Evolutionary conservation across 164 flowering plant species (phyloP).

Genomic region (Vitis cinerea): DNA sequence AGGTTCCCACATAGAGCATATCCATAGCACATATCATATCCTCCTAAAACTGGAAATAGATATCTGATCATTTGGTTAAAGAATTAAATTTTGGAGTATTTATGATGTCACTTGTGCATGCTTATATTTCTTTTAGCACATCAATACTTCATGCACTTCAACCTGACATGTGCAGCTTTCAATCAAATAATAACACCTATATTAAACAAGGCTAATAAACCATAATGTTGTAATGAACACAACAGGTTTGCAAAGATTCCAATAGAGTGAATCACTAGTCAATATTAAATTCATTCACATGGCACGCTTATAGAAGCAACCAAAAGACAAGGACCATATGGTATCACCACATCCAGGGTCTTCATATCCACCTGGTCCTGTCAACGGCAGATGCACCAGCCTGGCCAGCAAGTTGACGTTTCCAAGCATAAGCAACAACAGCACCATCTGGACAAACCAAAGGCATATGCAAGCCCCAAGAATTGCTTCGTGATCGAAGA

Average conservation of each 20-base stretch:
- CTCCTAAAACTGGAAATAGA: not conserved
- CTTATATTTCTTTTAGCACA: too few relatives aligned
- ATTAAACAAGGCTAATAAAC: too few relatives aligned
- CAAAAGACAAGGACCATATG: not conserved
- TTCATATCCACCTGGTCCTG: conserved; percentile 67
- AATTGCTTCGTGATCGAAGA: conserved; percentile 71
- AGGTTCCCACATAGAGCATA: not conserved
- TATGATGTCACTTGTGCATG: too few relatives aligned
- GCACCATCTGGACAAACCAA: conserved; percentile 98
- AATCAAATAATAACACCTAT: too few relatives aligned
- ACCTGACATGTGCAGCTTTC: too few relatives aligned
- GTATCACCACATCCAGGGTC: not conserved
- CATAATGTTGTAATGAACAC: not conserved
- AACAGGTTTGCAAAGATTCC: not conserved
- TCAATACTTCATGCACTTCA: too few relatives aligned
- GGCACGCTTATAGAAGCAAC: not conserved
- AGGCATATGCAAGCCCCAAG: conserved; percentile 99
- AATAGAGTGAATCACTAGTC: not conserved
- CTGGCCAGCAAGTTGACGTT: conserved; percentile 99
- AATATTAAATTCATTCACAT: not conserved
- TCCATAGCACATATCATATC: not conserved
- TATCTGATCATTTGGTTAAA: too few relatives aligned
- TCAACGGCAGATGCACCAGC: conserved; percentile 99
- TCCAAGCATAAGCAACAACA: conserved; percentile 99
- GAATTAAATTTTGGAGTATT: too few relatives aligned